Evolutionary conservation across 805 yeast genomes (phyloP).

Genomic region (Metschnikowia hibisci): DNA sequence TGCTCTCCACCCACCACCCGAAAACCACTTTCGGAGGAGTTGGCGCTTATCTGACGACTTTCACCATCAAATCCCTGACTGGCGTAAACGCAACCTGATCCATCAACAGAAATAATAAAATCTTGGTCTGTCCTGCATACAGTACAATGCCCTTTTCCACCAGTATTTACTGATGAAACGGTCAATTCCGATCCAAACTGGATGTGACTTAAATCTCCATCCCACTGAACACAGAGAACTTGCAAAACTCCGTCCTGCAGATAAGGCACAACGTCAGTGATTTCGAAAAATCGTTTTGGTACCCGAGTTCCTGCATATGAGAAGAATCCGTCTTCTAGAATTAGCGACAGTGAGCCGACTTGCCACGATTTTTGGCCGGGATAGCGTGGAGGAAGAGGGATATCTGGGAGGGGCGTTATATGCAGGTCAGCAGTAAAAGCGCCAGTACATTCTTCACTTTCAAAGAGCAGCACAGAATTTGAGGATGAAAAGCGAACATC

Average conservation of each 20-base stretch:
- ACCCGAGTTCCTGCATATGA: not conserved
- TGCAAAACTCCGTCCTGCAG: not conserved
- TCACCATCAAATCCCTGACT: constrained; percentile 3
- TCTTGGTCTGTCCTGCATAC: not conserved
- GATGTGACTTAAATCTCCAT: constrained; percentile 6
- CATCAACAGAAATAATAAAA: not conserved
- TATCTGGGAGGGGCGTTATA: not conserved
- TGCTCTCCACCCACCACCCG: not conserved
- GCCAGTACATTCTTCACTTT: not conserved
- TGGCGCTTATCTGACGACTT: not conserved
- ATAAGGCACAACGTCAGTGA: constrained; percentile 5
- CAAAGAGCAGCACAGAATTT: not conserved
- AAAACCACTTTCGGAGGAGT: not conserved
- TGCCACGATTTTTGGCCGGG: not conserved
- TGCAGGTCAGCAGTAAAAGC: not conserved
- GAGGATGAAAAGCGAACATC: not conserved
- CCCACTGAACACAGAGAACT: constrained; percentile 11
- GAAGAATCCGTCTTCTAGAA: not conserved
- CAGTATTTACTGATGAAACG: not conserved
- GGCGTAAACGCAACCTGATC: not conserved
- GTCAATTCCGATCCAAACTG: not conserved
- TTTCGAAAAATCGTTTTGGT: constrained; percentile 1
- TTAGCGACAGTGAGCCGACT: not conserved
- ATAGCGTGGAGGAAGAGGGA: not conserved
- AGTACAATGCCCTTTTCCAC: not conserved